A percentile compares a stretch with the other conserved stretches of the same genome.
Conservation (phyloP, 208 protist species). For the Strigomonas culicis region DNA sequence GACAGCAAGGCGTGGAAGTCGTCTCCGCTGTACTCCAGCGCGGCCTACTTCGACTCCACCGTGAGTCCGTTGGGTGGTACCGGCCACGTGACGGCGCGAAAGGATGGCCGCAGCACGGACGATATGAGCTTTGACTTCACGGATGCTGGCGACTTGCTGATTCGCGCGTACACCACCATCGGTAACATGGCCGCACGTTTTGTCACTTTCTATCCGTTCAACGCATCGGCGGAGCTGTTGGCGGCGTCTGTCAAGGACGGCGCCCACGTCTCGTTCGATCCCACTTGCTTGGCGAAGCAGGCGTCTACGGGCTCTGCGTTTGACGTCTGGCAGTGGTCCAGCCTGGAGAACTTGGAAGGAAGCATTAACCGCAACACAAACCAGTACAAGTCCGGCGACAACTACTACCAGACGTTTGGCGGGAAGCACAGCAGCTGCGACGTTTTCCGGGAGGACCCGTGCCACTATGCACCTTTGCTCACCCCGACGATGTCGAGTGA, state of each 20-base stretch:
- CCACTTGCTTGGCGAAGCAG: constrained; percentile 66
- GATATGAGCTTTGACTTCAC: constrained; percentile 64
- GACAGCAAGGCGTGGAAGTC: constrained; percentile 53
- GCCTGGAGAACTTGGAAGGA: constrained; percentile 15
- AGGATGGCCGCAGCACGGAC: constrained; percentile 44
- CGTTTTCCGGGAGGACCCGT: constrained; percentile 66
- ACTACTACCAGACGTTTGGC: constrained; percentile 90
- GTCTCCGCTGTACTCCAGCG: constrained; percentile 16
- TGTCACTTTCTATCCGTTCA: constrained; percentile 78
- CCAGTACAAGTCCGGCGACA: constrained; percentile 63
- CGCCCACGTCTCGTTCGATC: constrained; percentile 71
- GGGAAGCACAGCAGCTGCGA: constrained; percentile 83
- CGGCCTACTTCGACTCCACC: constrained; percentile 29
- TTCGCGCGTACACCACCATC: constrained; percentile 70
- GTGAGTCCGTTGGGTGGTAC: constrained; percentile 8
- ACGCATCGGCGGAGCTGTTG: neutral
- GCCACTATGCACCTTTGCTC: constrained; percentile 79
- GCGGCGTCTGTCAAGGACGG: constrained; percentile 23
- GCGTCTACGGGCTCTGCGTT: constrained; percentile 37
- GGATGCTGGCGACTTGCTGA: constrained; percentile 41
- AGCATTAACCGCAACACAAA: constrained; percentile 53
- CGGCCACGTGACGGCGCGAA: constrained; percentile 33
- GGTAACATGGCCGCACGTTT: constrained; percentile 81
- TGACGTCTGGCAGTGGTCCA: constrained; percentile 62
- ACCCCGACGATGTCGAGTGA: constrained; percentile 43